Evolutionary conservation across 345 rosid genomes (phyloP).

Genomic region (Populus euphratica): DNA sequence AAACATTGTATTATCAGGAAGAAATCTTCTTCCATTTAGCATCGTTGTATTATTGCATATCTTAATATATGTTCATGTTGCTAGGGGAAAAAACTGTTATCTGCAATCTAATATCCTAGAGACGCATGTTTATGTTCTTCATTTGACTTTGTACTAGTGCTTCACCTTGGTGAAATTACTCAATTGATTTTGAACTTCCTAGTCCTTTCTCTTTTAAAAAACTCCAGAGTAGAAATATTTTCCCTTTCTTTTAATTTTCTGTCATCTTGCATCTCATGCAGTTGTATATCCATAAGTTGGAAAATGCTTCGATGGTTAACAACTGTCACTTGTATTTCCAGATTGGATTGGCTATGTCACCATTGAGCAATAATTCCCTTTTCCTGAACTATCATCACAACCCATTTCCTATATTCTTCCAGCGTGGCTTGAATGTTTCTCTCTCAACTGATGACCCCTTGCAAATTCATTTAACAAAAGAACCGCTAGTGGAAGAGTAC

Average conservation of each 20-base stretch:
- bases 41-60: not conserved
- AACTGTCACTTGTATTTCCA: conserved; percentile 2
- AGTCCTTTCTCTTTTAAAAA: too few relatives aligned
- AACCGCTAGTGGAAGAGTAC: conserved; percentile 53
- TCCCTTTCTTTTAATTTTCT: not conserved
- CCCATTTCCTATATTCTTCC: conserved; percentile 47
- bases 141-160: too few relatives aligned
- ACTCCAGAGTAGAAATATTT: not conserved
- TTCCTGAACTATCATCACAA: conserved; percentile 52
- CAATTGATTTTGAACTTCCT: too few relatives aligned
- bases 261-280: not conserved
- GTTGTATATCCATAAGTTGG: not conserved
- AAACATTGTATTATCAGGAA: not conserved
- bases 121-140: too few relatives aligned
- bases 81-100: not conserved
- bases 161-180: too few relatives aligned
- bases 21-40: not conserved
- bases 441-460: conserved; percentile 53
- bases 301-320: not conserved
- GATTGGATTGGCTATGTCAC: conserved; percentile 55
- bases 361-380: conserved; percentile 57
- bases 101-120: not conserved
- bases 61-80: not conserved
- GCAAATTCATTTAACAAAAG: conserved; percentile 58
- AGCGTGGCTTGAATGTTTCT: conserved; percentile 50